Evolutionary conservation across 2,329 filamentous ascomycete species (phyloP), one percentile per base, ranked within the genome.

Genomic region (Xylariales sp.): DNA sequence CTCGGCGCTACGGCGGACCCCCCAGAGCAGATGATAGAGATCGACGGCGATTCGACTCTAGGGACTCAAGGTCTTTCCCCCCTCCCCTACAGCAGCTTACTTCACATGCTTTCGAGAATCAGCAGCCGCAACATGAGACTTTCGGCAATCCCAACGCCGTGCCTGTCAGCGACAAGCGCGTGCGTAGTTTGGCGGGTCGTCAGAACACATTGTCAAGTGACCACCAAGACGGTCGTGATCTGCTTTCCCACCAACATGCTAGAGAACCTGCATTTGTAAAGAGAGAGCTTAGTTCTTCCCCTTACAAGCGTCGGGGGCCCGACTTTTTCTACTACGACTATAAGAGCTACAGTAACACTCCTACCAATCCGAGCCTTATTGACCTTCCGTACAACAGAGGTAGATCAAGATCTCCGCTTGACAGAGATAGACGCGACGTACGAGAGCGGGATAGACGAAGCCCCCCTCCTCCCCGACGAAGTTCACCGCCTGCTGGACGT

Each of bases 381-480:
- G 24, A 27, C 24, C 8, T 27, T n/a, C n/a, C 24, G n/a, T 27
- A 8, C 43, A n/a, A 47, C 48, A 75, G 73, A 57, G 68, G 73
- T 47, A 66, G 76, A 51, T 80, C 76, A 18, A 68, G 76, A 35
- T 79, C 76, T 24, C 75, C 76, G n/a, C 1, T 69, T 66, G 65
- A 65, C 28, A 63, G 71, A 53, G 73, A 76, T 45, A 68, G 65
- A 9, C 44, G 44, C 27, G 40, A 46, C 34, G 15, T 38, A 16
- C 32, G 44, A 12, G 41, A 46, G 36, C 44, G 42, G 44, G 55
- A 59, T 19, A 52, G 57, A 42, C 45, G 51, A 11, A 54, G 44
- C 28, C 45, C 57, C 3, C 51, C 41, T 18, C 48, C 57, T 3
- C 51, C 41, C 18, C 48, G 68, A 43, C 60, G 68, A 35, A 64